A percentile compares a stretch with the other conserved stretches of the same genome.
Conservation (phyloP, 2,329 filamentous ascomycete genomes). For the Diaporthe vaccinii region DNA sequence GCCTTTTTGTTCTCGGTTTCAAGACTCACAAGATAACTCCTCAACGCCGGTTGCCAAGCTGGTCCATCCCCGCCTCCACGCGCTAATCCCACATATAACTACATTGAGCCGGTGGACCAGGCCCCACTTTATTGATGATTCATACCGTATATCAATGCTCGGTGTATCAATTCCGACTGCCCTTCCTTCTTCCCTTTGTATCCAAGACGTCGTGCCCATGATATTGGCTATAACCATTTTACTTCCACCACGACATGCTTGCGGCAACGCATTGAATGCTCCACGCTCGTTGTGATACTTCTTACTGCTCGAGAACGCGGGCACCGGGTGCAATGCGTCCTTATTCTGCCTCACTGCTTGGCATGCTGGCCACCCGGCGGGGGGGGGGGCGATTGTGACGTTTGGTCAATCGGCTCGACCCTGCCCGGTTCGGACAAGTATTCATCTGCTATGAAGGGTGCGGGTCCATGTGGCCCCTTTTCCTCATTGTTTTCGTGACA, state of each 20-base stretch:
- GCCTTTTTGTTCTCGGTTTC: slow-evolving; percentile 21
- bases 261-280: neutral
- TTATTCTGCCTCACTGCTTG: neutral
- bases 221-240: slow-evolving; percentile 10
- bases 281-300: neutral
- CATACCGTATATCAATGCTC: neutral
- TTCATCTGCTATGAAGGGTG: neutral
- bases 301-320: neutral
- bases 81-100: slow-evolving; percentile 30
- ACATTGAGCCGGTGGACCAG: slow-evolving; percentile 22
- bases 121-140: slow-evolving; percentile 25
- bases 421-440: neutral
- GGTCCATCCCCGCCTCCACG: slow-evolving; percentile 7
- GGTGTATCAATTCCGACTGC: neutral
- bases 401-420: neutral
- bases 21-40: slow-evolving; percentile 21
- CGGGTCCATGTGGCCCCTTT: neutral
- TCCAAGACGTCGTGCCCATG: slow-evolving; percentile 3
- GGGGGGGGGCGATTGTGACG: neutral
- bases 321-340: neutral
- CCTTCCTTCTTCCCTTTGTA: slow-evolving; percentile 6
- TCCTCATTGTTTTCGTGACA: neutral
- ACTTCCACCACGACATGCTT: slow-evolving; percentile 1
- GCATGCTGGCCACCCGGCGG: no score
- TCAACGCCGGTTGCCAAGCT: slow-evolving; percentile 31